These are phyloP conservation scores for Podochytrium sp. DNA, from an alignment of 192 early-diverging fungal species.

Conservation along the genomic window DNA sequence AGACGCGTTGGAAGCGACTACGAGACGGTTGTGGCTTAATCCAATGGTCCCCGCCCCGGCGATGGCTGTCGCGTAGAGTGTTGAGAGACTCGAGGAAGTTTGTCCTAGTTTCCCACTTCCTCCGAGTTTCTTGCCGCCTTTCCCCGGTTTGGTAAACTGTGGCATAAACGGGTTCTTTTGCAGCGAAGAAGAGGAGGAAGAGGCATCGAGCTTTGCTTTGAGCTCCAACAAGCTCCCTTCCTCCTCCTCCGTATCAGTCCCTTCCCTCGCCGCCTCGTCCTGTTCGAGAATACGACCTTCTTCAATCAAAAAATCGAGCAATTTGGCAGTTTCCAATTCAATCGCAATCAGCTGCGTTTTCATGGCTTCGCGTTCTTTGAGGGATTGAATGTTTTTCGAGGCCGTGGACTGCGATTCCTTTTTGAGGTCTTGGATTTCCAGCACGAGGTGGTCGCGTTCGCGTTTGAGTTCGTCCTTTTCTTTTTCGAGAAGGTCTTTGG, in stretches of 20 bases:
- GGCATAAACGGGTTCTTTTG: not conserved
- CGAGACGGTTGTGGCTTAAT: not conserved
- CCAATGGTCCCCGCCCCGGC: not conserved
- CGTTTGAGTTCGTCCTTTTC: constrained; percentile 1
- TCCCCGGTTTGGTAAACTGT: not conserved
- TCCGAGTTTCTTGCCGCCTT: constrained; percentile 3
- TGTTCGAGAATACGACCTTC: constrained; percentile 1
- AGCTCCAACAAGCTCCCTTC: not conserved
- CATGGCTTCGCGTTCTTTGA: not conserved
- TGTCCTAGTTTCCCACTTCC: not conserved
- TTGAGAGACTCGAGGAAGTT: not conserved
- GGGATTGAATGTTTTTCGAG: not conserved
- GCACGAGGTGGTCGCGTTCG: not conserved
- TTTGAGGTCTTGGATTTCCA: not conserved
- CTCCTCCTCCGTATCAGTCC: not conserved
- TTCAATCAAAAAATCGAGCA: constrained; percentile 10
- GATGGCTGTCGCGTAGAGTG: constrained; percentile 1
- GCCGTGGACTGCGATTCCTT: not conserved
- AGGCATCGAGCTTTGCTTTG: not conserved
- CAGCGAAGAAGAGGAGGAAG: too few relatives aligned
- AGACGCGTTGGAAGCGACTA: not conserved
- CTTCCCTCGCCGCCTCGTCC: not conserved
- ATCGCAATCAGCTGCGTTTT: not conserved
- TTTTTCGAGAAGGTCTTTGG: not conserved
- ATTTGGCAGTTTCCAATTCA: constrained; percentile 9